A percentile compares a stretch with the other conserved stretches of the same genome.
Evolutionary conservation across 1,284 basidiomycete genomes (phyloP).

Genomic region (Austroboletus novae-zelandiae): DNA sequence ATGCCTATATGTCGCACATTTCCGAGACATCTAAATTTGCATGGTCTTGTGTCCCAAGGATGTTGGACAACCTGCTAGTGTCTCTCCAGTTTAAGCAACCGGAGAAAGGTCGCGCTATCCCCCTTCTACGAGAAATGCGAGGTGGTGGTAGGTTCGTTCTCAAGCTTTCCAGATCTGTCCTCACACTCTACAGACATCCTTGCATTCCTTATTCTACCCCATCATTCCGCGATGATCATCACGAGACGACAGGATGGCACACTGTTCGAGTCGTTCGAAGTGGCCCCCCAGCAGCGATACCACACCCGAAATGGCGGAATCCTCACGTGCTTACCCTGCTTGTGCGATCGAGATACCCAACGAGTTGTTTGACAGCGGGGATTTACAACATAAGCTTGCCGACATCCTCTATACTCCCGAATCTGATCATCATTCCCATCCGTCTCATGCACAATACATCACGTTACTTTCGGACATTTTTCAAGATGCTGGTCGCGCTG

Average conservation of each 20-base stretch:
- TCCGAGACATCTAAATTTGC: background rate
- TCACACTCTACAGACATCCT: background rate
- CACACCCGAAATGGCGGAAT: background rate
- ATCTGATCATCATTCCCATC: background rate
- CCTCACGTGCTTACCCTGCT: background rate
- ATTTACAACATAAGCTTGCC: background rate
- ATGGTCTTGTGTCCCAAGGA: conserved; percentile 4
- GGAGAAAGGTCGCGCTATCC: background rate
- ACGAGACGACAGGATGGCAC: background rate
- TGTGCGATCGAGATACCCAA: background rate
- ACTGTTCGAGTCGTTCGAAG: background rate
- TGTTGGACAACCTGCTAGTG: background rate
- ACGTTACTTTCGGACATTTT: background rate
- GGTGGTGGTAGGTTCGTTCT: background rate
- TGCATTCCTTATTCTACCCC: background rate
- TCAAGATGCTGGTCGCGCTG: background rate
- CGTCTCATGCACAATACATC: background rate
- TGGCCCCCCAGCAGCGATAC: background rate
- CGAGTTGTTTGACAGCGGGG: background rate
- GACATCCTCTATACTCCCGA: background rate
- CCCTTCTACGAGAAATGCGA: background rate
- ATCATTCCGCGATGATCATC: background rate
- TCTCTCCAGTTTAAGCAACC: background rate
- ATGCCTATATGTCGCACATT: conserved; percentile 1
- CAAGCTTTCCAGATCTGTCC: too few relatives aligned